Evolutionary conservation across 345 rosid species (phyloP), one percentile per base, ranked within the genome.

Genomic region (Capsella bursapastoris): DNA sequence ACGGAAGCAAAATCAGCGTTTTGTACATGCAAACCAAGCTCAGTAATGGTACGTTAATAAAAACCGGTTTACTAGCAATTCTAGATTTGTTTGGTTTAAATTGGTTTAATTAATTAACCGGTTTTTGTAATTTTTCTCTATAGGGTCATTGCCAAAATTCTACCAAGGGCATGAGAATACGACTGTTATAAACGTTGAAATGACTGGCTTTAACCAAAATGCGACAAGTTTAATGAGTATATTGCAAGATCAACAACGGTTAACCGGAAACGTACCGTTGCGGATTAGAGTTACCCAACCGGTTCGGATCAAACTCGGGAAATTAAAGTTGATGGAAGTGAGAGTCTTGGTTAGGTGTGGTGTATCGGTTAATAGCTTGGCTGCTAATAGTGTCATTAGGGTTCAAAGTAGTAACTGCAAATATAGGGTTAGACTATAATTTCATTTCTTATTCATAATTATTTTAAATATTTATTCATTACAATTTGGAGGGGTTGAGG

Each of bases 91-190:
- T 49, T 14, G 48, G 48, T 13, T 44, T 44, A 13, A 44, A 44
- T 13, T 44, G 48, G 15, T 44, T 44, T 15, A 44, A 44, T 4
- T 13, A 5, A 7, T 44, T 44, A 44, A 76, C 69, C 53, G 7
- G 0, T 1, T 45, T 35, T 76, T 63, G 6, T 35, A 38, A 40
- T 48, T 3, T 49, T 62, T 40, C 25, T 53, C 32, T 57, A 34
- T 15, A 77, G 96, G 98, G 4, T 78, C 98, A 3, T 70, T 91
- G 50, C 98, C 98, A 0, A 88, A 86, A 75, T 93, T 93, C 76
- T 93, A 91, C 79, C 98, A 93, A 65, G 97, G 98, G n/a, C 94
- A 93, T 68, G 66, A 67, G 80, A 93, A 89, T 71, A 91, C 94
- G 10, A 91, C 98, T 0, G 82, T 85, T 55, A 85, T 93, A 45